Conservation (phyloP, 1,284 basidiomycete genomes). For the Lentinula novae-zelandiae region DNA sequence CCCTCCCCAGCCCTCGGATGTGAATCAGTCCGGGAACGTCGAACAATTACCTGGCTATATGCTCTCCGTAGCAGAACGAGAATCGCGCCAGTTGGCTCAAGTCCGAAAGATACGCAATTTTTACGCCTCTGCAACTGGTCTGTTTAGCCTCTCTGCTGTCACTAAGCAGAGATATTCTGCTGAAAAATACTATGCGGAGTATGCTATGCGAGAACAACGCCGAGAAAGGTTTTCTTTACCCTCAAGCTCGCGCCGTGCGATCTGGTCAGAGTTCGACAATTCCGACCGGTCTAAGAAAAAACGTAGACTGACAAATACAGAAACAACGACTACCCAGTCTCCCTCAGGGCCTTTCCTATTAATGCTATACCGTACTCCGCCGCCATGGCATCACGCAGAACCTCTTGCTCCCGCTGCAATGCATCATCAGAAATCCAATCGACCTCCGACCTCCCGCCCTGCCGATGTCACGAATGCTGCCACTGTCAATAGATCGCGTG, state of each 20-base stretch:
- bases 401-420: background rate
- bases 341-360: slow-evolving; percentile 17
- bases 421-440: background rate
- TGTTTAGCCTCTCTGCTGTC: background rate
- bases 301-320: background rate
- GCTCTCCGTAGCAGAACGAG: background rate
- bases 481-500: background rate
- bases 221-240: background rate
- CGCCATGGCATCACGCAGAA: slow-evolving; percentile 31
- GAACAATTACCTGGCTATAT: background rate
- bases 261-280: background rate
- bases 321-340: background rate
- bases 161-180: background rate
- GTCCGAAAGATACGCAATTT: background rate
- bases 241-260: background rate
- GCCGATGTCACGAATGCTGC: background rate
- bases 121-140: background rate
- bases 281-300: background rate
- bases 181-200: background rate
- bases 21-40: background rate
- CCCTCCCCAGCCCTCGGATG: background rate
- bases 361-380: slow-evolving; percentile 43
- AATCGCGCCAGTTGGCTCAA: background rate
- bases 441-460: background rate
- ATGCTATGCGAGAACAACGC: background rate